phyloP scores from a whole-genome alignment of 805 yeast genomes.

The Danielia reshetovae region DNA sequence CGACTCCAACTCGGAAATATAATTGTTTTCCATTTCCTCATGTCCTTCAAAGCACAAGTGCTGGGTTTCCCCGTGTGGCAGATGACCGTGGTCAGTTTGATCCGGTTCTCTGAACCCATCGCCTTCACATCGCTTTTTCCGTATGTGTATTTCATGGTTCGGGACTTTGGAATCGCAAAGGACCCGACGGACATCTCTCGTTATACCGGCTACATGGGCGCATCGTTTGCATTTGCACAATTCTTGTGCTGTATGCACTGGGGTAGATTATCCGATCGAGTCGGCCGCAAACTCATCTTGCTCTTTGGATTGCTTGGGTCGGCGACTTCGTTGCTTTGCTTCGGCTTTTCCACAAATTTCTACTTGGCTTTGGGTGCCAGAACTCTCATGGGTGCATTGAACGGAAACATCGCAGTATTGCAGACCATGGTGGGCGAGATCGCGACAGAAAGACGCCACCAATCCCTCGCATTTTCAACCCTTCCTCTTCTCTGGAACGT shows the following conservation, averaged over 20 bases:
- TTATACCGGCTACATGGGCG: constrained; percentile 17
- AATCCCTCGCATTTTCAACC: constrained; percentile 27
- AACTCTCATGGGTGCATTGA: constrained; percentile 24
- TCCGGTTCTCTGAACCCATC: constrained; percentile 20
- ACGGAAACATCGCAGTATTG: constrained; percentile 30
- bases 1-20: no score
- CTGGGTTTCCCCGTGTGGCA: constrained; percentile 19
- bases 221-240: constrained; percentile 18
- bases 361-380: constrained; percentile 28
- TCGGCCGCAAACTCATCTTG: constrained; percentile 28
- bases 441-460: constrained; percentile 27
- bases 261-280: constrained; percentile 27
- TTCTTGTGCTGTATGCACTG: constrained; percentile 23
- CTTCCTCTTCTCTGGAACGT: constrained; percentile 31
- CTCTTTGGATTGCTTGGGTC: constrained; percentile 25
- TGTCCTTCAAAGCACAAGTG: constrained; percentile 8
- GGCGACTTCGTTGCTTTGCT: constrained; percentile 20
- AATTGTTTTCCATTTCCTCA: no score
- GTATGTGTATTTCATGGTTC: constrained; percentile 18
- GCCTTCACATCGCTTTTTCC: constrained; percentile 20
- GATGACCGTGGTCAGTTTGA: constrained; percentile 15
- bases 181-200: constrained; percentile 16
- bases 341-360: constrained; percentile 28
- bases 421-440: constrained; percentile 30
- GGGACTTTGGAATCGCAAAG: constrained; percentile 16